phyloP scores from a whole-genome alignment of 2,329 filamentous ascomycete genomes.

The Claviceps maximensis region DNA sequence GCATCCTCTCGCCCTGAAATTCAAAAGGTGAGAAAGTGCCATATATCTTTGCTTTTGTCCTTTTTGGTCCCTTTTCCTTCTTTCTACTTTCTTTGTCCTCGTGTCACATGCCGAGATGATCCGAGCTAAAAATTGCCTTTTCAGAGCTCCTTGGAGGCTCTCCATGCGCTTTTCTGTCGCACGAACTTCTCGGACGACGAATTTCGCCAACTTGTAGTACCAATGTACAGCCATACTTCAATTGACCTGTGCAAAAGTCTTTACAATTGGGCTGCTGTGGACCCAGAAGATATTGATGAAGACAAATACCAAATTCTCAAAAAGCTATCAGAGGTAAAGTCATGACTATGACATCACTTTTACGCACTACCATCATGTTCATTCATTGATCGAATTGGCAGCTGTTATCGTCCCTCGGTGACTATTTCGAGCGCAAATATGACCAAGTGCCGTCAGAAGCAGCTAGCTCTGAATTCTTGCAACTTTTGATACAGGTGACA shows the following conservation, averaged over 20 bases:
- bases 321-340: conserved; percentile 74
- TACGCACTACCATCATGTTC: background rate
- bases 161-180: conserved; percentile 71
- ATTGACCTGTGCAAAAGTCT: conserved; percentile 60
- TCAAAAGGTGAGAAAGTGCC: conserved; percentile 45
- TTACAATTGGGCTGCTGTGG: conserved; percentile 68
- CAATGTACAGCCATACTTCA: conserved; percentile 62
- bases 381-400: conserved; percentile 20
- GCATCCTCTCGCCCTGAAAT: conserved; percentile 57
- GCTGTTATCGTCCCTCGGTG: conserved; percentile 75
- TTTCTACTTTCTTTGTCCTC: background rate
- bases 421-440: conserved; percentile 70
- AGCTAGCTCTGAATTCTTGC: conserved; percentile 63
- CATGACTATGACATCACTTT: background rate
- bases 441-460: conserved; percentile 47
- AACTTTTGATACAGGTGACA: conserved; percentile 65
- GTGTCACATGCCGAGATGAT: background rate
- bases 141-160: conserved; percentile 64
- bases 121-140: conserved; percentile 9
- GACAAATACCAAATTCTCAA: conserved; percentile 86
- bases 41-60: no score
- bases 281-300: conserved; percentile 74
- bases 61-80: background rate
- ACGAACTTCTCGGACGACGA: conserved; percentile 64
- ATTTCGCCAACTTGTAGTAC: conserved; percentile 62